A percentile compares a stretch with the other conserved stretches of the same genome.
These are phyloP conservation scores for Penicillium sp. DNA, from an alignment of 2,329 filamentous ascomycete genomes.

Conservation along the genomic window DNA sequence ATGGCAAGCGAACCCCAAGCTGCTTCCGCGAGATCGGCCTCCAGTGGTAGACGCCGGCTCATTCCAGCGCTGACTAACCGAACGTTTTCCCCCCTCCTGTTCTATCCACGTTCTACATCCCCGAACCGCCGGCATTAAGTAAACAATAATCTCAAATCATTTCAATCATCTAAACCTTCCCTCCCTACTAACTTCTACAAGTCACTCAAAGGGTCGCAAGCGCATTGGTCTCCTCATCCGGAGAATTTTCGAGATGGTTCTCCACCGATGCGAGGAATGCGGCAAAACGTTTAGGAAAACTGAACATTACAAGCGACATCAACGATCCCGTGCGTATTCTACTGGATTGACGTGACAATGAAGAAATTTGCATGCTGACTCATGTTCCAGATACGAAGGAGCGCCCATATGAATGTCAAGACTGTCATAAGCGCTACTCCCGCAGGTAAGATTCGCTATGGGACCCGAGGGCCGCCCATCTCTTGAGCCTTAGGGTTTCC, in stretches of 20 bases:
- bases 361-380: constrained; percentile 5
- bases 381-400: constrained; percentile 47
- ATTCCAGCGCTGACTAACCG: no score
- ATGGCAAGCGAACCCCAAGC: no score
- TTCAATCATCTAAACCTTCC: neutral
- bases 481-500: neutral
- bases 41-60: no score
- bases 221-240: no score
- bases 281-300: constrained; percentile 52
- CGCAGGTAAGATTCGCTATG: constrained; percentile 40
- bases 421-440: constrained; percentile 51
- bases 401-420: constrained; percentile 49
- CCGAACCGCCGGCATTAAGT: no score
- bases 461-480: neutral
- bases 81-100: no score
- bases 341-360: neutral
- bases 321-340: constrained; percentile 46
- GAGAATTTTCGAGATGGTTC: constrained; percentile 30
- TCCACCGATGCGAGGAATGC: constrained; percentile 44
- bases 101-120: constrained; percentile 3
- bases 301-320: constrained; percentile 51
- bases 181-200: neutral
- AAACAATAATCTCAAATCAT: no score
- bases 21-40: no score
- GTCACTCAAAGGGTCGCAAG: no score